Evolutionary conservation across 495 filamentous ascomycete species (phyloP), one percentile per base, ranked within the genome.

Genomic region (Penicillium riverlandense): DNA sequence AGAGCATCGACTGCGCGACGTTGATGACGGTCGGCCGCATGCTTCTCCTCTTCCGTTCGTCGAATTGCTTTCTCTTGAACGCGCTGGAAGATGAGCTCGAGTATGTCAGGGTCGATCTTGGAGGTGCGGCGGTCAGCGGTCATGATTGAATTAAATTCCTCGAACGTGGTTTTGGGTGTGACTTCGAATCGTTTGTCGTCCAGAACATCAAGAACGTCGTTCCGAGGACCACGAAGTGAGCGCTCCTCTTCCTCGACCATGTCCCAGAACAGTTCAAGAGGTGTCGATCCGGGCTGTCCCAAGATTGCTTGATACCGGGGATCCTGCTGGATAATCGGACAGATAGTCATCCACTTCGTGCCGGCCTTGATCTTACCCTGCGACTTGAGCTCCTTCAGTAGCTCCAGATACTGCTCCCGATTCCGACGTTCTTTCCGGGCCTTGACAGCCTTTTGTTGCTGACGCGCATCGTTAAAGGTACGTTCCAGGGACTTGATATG

Each of bases 191-290:
- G 87, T 72, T 87, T 85, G 64, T 95, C 89, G 70, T 95, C 90
- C 49, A 97, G 75, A 39, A 94, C 88, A 61, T 97, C 92, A 38
- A 91, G 71, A 4, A 94, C 84, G 56, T 90, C 80, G 60, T 94
- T 94, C 29, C 90, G 77, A 38, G 83, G 84, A 38, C 78, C 78
- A 35, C 94, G 83, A 11, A 97, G 68, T 13, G 82, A 80, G 39
- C 84, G 78, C 48, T 97, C 90, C 64, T 96, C 89, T 62, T 96
- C 91, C 59, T 96, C 91, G 11, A 97, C 78, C 39, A 90, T 75
- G 65, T 99, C 94, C 91, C 94, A 96, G 66, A 97, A 95, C 8
- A 99, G 71, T 45, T 99, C 92, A 47, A 95, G 72, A n/a, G 91
- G 87, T 5, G 80, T 86, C 4, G 92, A 96, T 41, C 94, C 94